Conservation (phyloP, 495 filamentous ascomycete species). For the Cairneyella variabilis region DNA sequence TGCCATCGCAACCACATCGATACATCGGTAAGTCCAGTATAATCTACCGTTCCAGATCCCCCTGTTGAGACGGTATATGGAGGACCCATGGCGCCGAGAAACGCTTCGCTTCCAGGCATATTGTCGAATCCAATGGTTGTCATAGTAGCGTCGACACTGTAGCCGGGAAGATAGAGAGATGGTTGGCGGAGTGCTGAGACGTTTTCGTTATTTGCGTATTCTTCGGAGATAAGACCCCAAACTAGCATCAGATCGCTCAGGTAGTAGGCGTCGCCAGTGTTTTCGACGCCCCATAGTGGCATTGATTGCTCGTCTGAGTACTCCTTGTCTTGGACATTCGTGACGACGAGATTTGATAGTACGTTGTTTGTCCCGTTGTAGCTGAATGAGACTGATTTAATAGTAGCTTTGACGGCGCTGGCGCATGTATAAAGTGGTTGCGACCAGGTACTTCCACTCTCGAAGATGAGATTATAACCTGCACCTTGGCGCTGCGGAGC, state of each 20-base stretch:
- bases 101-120: conserved; percentile 7
- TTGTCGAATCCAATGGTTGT: neutral
- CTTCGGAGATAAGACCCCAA: conserved; percentile 33
- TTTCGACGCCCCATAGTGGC: conserved; percentile 37
- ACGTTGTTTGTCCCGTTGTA: conserved; percentile 29
- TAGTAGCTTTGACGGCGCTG: conserved; percentile 32
- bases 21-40: conserved; percentile 28
- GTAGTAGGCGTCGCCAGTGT: conserved; percentile 19
- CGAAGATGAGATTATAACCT: conserved; percentile 25
- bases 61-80: neutral
- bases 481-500: conserved; percentile 30
- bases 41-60: conserved; percentile 23
- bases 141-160: neutral
- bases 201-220: conserved; percentile 26
- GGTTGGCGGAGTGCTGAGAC: conserved; percentile 27
- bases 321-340: conserved; percentile 23
- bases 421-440: conserved; percentile 40
- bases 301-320: conserved; percentile 23
- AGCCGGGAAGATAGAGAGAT: conserved; percentile 18
- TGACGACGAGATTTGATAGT: conserved; percentile 25
- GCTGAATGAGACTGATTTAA: conserved; percentile 38
- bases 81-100: neutral
- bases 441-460: conserved; percentile 34
- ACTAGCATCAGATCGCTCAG: conserved; percentile 26
- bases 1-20: conserved; percentile 35